These are phyloP conservation scores for Ustilago crameri DNA, from an alignment of 1,284 basidiomycete species.

Conservation along the genomic window DNA sequence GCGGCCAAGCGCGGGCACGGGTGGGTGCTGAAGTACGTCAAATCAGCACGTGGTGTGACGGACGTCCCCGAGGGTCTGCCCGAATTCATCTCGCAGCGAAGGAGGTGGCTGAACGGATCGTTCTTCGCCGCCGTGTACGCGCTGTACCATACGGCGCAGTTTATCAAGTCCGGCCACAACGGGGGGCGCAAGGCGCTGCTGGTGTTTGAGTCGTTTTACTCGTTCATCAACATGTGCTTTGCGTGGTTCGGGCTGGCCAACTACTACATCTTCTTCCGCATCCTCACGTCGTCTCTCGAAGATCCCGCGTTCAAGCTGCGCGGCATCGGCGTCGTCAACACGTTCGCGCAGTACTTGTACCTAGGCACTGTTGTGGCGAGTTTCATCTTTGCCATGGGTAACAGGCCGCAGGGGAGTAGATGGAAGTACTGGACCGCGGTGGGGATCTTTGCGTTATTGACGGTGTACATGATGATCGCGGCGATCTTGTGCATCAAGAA, in stretches of 20 bases:
- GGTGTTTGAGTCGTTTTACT: slow-evolving; percentile 86
- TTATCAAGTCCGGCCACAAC: slow-evolving; percentile 86
- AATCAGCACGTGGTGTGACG: slow-evolving; percentile 92
- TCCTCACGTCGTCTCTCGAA: slow-evolving; percentile 88
- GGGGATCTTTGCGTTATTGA: slow-evolving; percentile 80
- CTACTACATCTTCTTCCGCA: slow-evolving; percentile 95
- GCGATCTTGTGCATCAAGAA: slow-evolving; percentile 59
- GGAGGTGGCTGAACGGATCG: slow-evolving; percentile 86
- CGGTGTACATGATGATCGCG: slow-evolving; percentile 78
- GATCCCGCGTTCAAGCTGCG: slow-evolving; percentile 77
- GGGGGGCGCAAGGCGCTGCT: slow-evolving; percentile 78
- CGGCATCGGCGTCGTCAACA: slow-evolving; percentile 82
- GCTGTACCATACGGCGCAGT: slow-evolving; percentile 79
- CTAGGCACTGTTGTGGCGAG: slow-evolving; percentile 84
- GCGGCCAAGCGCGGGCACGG: slow-evolving; percentile 87
- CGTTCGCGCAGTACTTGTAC: slow-evolving; percentile 83
- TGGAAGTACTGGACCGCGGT: slow-evolving; percentile 87
- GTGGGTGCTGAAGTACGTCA: slow-evolving; percentile 97
- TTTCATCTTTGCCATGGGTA: slow-evolving; percentile 97
- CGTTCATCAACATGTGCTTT: slow-evolving; percentile 86
- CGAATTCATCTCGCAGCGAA: slow-evolving; percentile 92
- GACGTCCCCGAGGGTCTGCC: slow-evolving; percentile 91
- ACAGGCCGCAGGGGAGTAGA: slow-evolving; percentile 87
- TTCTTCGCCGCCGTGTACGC: slow-evolving; percentile 85
- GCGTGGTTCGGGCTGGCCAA: slow-evolving; percentile 91